Evolutionary conservation across 352 stramenopile species (phyloP).

Genomic region (Pythium rhizo-oryzae): DNA sequence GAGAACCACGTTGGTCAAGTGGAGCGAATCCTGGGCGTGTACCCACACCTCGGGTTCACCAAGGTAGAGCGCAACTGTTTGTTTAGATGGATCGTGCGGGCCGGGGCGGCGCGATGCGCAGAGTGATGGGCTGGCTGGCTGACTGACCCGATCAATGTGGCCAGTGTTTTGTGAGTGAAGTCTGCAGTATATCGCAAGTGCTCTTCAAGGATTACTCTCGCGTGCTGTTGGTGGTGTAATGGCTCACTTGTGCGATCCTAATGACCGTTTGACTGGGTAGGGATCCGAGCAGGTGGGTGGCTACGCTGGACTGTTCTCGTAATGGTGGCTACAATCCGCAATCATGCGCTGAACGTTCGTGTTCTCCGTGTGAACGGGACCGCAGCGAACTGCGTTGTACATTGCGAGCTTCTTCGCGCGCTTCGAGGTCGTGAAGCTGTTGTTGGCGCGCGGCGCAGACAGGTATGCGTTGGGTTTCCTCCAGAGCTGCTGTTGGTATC

Average conservation of each 20-base stretch:
- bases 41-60: conserved; percentile 29
- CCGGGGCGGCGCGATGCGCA: neutral
- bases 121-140: conserved; percentile 14
- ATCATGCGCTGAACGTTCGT: neutral
- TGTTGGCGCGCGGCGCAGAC: conserved; percentile 62
- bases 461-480: conserved; percentile 35
- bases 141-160: neutral
- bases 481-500: neutral
- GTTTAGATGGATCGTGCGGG: neutral
- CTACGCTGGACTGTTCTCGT: conserved; percentile 12
- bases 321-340: neutral
- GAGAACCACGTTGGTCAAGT: conserved; percentile 24
- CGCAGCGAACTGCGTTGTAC: conserved; percentile 60
- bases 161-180: conserved; percentile 33
- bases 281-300: conserved; percentile 23
- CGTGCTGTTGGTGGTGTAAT: conserved; percentile 3
- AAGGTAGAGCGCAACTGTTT: conserved; percentile 21
- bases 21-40: conserved; percentile 14
- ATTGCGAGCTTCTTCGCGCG: conserved; percentile 69
- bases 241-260: neutral
- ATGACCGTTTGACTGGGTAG: conserved; percentile 1
- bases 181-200: neutral
- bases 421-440: conserved; percentile 47
- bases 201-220: conserved; percentile 2
- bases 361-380: neutral